Evolutionary conservation across 805 yeast genomes (phyloP), one percentile per base, ranked within the genome.

Genomic region (Nakazawaea wickerhamii): DNA sequence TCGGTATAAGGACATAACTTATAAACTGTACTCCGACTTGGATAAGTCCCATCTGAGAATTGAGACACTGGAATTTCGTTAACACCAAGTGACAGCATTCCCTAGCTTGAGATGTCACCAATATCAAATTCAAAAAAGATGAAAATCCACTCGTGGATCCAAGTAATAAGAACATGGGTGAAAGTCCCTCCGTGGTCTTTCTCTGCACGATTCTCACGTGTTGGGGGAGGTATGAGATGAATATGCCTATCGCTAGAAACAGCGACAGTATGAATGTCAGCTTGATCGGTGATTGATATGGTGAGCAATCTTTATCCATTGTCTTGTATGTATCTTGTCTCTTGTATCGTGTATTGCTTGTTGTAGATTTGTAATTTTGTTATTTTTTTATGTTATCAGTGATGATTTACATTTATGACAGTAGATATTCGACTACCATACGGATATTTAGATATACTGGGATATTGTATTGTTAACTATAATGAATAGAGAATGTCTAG

Each of bases 141-240:
- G 81, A 73, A 22, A 80, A 61, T n/a, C 85, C 80, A 17, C 90
- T 77, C 37, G 81, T 59, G 4, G 82, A 74, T 4, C 93, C 93
- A 31, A 88, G 68, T 11, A 87, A 61, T 25, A 87, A 65, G 55
- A 79, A 87, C 50, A 73, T 68, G 10, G 90, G 85, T 4, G 90
- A 81, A 18, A 87, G 64, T 4, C 96, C 96, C 55, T 85, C 89
- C 10, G 90, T 78, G 5, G 88, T 71, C 38, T 72, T 60, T 38
- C 88, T 70, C 15, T 56, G 51, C 40, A 75, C 59, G 41, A 87
- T 78, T 34, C 80, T 71, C 33, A 67, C 43, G 57, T 82, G 86
- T 62, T 87, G 96, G 0, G 95, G 95, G 3, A 81, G 41, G 56
- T 87, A 87, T 34, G 91, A 82, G 9, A 71, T 51, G 26, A 79